A percentile compares a stretch with the other conserved stretches of the same genome.
Evolutionary conservation across 2,329 filamentous ascomycete species (phyloP).

Genomic region (Phaeoacremonium minimum): DNA sequence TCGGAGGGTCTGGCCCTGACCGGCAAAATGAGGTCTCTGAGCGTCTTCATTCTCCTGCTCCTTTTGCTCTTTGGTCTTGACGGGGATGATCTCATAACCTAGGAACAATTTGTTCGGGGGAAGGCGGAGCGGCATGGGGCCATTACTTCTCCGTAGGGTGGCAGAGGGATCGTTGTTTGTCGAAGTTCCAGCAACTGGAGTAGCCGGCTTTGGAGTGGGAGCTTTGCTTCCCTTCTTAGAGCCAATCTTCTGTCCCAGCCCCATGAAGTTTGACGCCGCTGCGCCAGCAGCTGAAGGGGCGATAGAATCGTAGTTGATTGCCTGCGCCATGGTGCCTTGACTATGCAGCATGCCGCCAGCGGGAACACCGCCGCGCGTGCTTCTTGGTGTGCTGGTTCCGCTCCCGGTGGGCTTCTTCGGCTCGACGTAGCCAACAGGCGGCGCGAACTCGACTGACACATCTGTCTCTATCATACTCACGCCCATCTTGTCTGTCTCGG

Average conservation of each 20-base stretch:
- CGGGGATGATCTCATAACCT: slow-evolving; percentile 86
- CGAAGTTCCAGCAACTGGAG: slow-evolving; percentile 60
- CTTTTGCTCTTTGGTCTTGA: slow-evolving; percentile 73
- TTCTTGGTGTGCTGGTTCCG: slow-evolving; percentile 83
- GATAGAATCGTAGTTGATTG: slow-evolving; percentile 94
- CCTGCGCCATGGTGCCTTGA: slow-evolving; percentile 91
- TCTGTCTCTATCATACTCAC: slow-evolving; percentile 97
- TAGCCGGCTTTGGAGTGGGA: slow-evolving; percentile 67
- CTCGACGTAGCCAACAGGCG: slow-evolving; percentile 91
- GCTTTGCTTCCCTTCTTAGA: slow-evolving; percentile 78
- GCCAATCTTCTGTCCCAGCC: slow-evolving; percentile 76
- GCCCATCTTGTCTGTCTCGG: slow-evolving; percentile 73
- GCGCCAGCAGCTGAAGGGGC: slow-evolving; percentile 70
- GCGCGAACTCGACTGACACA: slow-evolving; percentile 91
- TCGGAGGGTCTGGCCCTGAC: slow-evolving; percentile 76
- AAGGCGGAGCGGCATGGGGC: slow-evolving; percentile 80
- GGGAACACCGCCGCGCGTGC: slow-evolving; percentile 58
- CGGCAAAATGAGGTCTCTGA: slow-evolving; percentile 71
- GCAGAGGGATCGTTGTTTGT: slow-evolving; percentile 27
- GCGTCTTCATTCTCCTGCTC: slow-evolving; percentile 62
- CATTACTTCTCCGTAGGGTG: slow-evolving; percentile 56
- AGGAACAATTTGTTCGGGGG: slow-evolving; percentile 93
- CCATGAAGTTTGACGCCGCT: slow-evolving; percentile 72
- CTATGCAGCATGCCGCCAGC: slow-evolving; percentile 72
- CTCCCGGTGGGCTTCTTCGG: slow-evolving; percentile 61